A percentile compares a stretch with the other conserved stretches of the same genome.
phyloP scores from a whole-genome alignment of 257 asterid genomes.

The Solanum rostratum region DNA sequence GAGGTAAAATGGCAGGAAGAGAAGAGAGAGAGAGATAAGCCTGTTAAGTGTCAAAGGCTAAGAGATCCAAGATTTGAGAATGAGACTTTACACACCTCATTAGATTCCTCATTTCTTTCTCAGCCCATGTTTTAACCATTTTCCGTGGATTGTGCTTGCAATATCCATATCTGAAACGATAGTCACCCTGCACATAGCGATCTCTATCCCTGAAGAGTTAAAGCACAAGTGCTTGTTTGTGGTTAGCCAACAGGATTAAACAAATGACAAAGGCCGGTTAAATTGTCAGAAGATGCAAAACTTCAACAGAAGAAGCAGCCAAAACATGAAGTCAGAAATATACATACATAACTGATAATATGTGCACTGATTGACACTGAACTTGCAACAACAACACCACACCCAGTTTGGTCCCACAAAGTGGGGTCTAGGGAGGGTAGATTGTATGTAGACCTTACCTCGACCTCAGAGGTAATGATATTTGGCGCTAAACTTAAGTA shows the following conservation, averaged over 20 bases:
- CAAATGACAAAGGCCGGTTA: neutral
- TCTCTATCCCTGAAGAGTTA: slow-evolving; percentile 78
- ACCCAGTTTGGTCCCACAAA: neutral
- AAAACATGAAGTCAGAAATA: neutral
- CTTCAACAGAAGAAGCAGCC: neutral
- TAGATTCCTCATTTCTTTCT: slow-evolving; percentile 97
- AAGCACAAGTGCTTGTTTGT: neutral
- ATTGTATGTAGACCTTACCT: neutral
- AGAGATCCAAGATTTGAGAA: neutral
- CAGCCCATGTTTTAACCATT: slow-evolving; percentile 99
- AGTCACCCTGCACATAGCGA: slow-evolving; percentile 95
- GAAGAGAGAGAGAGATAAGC: neutral
- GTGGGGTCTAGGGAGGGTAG: neutral
- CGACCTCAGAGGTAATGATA: neutral
- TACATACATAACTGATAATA: neutral
- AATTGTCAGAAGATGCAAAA: neutral
- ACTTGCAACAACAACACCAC: neutral
- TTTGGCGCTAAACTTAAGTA: neutral
- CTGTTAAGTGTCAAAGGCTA: neutral
- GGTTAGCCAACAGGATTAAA: neutral
- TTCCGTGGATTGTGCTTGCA: slow-evolving; percentile 95
- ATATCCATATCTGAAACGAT: slow-evolving; percentile 77
- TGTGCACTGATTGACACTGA: neutral
- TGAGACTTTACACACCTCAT: slow-evolving; percentile 44
- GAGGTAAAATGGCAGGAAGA: neutral